phyloP scores from a whole-genome alignment of 2,329 filamentous ascomycete genomes.

The Paradendryphiella salina region DNA sequence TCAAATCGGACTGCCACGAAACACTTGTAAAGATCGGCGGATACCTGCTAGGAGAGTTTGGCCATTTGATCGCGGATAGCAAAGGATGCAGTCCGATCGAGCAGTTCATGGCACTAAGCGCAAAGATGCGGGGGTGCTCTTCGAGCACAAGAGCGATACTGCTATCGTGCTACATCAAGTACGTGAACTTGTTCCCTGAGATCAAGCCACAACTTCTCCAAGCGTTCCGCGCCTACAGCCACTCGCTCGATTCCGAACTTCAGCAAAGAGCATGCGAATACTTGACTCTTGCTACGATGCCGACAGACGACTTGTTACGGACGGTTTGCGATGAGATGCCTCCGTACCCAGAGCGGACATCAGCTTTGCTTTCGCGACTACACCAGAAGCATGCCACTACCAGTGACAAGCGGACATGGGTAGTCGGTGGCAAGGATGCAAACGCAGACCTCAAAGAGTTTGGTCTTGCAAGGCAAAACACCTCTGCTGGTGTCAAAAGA shows the following conservation, averaged over 20 bases:
- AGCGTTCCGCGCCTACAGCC: slow-evolving; percentile 89
- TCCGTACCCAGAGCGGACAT: slow-evolving; percentile 92
- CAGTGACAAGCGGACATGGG: slow-evolving; percentile 95
- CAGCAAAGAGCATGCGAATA: slow-evolving; percentile 98
- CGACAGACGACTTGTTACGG: slow-evolving; percentile 86
- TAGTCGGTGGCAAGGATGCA: slow-evolving; percentile 94
- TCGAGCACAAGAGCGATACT: slow-evolving; percentile 91
- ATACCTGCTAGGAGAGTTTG: slow-evolving; percentile 95
- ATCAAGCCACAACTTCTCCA: slow-evolving; percentile 94
- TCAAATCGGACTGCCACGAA: slow-evolving; percentile 95
- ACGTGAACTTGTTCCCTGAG: slow-evolving; percentile 96
- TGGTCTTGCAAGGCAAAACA: slow-evolving; percentile 70
- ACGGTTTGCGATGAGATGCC: slow-evolving; percentile 99
- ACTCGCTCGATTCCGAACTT: slow-evolving; percentile 91
- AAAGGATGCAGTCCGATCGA: slow-evolving; percentile 93
- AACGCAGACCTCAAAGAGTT: slow-evolving; percentile 81
- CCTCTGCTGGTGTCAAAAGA: slow-evolving; percentile 72
- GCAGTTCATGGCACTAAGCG: slow-evolving; percentile 89
- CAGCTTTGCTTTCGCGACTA: slow-evolving; percentile 84
- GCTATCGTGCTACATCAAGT: slow-evolving; percentile 94
- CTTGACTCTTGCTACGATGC: slow-evolving; percentile 78
- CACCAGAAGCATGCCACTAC: slow-evolving; percentile 93
- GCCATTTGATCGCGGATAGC: slow-evolving; percentile 92
- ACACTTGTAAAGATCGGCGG: slow-evolving; percentile 97
- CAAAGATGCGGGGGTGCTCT: slow-evolving; percentile 86